Evolutionary conservation across 352 stramenopile species (phyloP).

Genomic region (Globisporangium canariense): DNA sequence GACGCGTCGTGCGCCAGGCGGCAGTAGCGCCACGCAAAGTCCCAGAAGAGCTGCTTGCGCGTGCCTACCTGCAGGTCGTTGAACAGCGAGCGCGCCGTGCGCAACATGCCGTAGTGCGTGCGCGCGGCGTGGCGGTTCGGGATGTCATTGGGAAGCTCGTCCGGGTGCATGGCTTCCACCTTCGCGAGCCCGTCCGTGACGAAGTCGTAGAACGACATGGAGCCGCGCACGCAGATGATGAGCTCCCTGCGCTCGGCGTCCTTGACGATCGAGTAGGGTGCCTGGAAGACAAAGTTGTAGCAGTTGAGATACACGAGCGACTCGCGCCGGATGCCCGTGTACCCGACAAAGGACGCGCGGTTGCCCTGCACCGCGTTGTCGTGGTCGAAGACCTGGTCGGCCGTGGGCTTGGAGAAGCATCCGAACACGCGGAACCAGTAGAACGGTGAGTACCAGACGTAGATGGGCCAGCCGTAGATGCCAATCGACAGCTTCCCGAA

Average conservation of each 20-base stretch:
- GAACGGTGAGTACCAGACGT: constrained; percentile 71
- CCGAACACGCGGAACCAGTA: constrained; percentile 66
- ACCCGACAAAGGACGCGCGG: constrained; percentile 63
- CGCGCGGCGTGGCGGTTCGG: constrained; percentile 41
- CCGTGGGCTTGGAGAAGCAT: constrained; percentile 43
- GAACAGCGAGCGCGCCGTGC: constrained; percentile 61
- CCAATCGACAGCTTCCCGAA: constrained; percentile 67
- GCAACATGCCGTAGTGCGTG: constrained; percentile 74
- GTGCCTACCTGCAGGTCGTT: constrained; percentile 52
- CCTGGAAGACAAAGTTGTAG: constrained; percentile 76
- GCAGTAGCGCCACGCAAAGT: constrained; percentile 59
- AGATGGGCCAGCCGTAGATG: constrained; percentile 81
- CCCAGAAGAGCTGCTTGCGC: constrained; percentile 60
- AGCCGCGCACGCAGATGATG: constrained; percentile 75
- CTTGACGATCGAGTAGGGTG: constrained; percentile 73
- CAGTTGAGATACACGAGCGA: constrained; percentile 76
- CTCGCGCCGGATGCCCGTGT: constrained; percentile 57
- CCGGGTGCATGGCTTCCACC: constrained; percentile 54
- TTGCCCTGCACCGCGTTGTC: constrained; percentile 62
- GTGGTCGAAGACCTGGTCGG: constrained; percentile 51
- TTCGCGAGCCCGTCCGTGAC: constrained; percentile 68
- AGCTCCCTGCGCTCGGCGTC: constrained; percentile 56
- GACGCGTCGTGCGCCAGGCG: constrained; percentile 3
- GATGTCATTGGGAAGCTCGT: constrained; percentile 50
- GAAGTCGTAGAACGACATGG: constrained; percentile 78